A percentile compares a stretch with the other conserved stretches of the same genome.
These are phyloP conservation scores for Ceratocystiopsis minuta DNA, from an alignment of 2,329 filamentous ascomycete genomes.

Conservation along the genomic window DNA sequence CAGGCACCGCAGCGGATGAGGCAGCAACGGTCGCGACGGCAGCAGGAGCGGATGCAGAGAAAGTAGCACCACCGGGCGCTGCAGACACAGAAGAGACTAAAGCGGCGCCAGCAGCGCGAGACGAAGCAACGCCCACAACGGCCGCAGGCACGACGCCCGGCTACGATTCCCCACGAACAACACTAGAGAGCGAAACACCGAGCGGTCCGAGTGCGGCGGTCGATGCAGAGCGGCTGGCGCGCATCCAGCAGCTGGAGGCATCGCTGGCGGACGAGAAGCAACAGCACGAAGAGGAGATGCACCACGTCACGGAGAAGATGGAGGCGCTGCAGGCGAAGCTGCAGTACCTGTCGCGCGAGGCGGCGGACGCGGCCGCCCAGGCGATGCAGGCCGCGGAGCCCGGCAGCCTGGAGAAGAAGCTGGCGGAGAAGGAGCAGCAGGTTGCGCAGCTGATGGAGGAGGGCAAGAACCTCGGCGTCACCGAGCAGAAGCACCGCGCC, in stretches of 20 bases:
- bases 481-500: slow-evolving; percentile 67
- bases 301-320: slow-evolving; percentile 71
- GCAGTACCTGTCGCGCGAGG: slow-evolving; percentile 68
- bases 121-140: not conserved
- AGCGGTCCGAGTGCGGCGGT: not conserved
- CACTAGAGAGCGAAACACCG: too few relatives aligned
- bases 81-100: not conserved
- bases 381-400: slow-evolving; percentile 41
- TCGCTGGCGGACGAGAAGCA: slow-evolving; percentile 21
- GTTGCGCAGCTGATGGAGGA: slow-evolving; percentile 84
- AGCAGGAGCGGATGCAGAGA: too few relatives aligned
- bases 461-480: slow-evolving; percentile 71
- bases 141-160: not conserved
- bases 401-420: slow-evolving; percentile 54
- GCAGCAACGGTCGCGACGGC: too few relatives aligned
- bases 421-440: slow-evolving; percentile 79
- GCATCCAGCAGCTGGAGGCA: slow-evolving; percentile 20
- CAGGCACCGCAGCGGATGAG: not conserved
- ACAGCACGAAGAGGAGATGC: slow-evolving; percentile 63
- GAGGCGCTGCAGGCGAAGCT: slow-evolving; percentile 85
- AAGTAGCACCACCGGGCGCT: not conserved
- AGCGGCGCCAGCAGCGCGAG: not conserved
- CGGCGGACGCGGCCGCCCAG: slow-evolving; percentile 56
- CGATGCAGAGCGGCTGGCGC: slow-evolving; percentile 21
- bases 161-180: too few relatives aligned